Evolutionary conservation across 208 protist genomes (phyloP).

Genomic region (Porcisia deanei): DNA sequence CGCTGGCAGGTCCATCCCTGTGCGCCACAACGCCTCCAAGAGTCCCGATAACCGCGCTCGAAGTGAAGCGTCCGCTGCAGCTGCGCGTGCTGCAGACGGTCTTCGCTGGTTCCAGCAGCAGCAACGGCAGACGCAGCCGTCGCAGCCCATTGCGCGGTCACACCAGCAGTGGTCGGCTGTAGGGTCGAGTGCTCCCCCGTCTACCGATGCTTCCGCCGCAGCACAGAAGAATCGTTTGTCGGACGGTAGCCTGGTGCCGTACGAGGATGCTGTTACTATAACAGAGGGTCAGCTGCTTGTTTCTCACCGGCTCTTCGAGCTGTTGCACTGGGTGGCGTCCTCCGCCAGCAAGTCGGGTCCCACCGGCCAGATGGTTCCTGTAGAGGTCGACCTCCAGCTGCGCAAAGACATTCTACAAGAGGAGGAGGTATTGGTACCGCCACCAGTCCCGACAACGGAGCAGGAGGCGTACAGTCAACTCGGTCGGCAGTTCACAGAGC

Average conservation of each 20-base stretch:
- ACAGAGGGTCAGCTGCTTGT: slow-evolving; percentile 62
- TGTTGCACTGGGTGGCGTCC: slow-evolving; percentile 50
- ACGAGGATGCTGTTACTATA: slow-evolving; percentile 54
- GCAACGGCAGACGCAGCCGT: slow-evolving; percentile 12
- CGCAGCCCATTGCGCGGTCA: background rate
- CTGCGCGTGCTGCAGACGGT: slow-evolving; percentile 8
- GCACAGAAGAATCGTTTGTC: background rate
- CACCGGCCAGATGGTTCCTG: slow-evolving; percentile 50
- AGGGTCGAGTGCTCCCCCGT: background rate
- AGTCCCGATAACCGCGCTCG: too few relatives aligned
- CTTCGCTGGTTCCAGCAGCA: slow-evolving; percentile 29
- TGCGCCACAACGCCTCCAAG: background rate
- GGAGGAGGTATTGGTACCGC: slow-evolving; percentile 62
- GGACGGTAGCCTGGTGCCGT: slow-evolving; percentile 10
- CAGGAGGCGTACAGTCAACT: slow-evolving; percentile 57
- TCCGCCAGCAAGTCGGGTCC: slow-evolving; percentile 3
- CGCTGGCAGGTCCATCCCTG: background rate
- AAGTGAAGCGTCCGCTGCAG: background rate
- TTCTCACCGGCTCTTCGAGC: slow-evolving; percentile 55
- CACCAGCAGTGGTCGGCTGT: background rate
- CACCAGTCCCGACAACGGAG: slow-evolving; percentile 44
- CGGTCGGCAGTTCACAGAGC: slow-evolving; percentile 72
- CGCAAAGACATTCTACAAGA: slow-evolving; percentile 86
- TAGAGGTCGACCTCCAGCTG: slow-evolving; percentile 56
- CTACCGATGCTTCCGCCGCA: background rate